These are phyloP conservation scores for Naganishia vaughanmartiniae DNA, from an alignment of 768 basidiomycete species.

Conservation along the genomic window DNA sequence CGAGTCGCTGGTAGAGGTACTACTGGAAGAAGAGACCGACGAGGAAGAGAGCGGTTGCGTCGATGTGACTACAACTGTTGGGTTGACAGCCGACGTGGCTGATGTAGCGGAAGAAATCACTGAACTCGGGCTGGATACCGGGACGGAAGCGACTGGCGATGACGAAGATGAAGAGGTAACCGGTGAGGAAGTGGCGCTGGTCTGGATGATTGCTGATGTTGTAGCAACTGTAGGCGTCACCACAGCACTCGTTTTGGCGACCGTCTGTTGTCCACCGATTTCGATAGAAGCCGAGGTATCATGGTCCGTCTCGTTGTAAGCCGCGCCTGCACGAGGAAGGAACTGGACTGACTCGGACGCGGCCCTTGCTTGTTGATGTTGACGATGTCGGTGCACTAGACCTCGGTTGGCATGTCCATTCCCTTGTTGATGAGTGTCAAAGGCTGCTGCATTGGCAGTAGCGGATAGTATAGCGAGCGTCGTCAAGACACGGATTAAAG, in stretches of 20 bases:
- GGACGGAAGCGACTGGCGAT: neutral
- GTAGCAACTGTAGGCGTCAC: neutral
- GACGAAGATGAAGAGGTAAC: neutral
- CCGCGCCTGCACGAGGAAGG: conserved; percentile 18
- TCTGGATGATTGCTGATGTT: neutral
- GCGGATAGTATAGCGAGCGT: neutral
- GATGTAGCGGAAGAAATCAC: conserved; percentile 8
- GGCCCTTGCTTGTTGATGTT: neutral
- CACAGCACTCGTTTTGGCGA: neutral
- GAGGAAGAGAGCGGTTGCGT: neutral
- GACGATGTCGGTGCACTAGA: conserved; percentile 5
- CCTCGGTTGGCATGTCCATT: conserved; percentile 15
- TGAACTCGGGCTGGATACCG: conserved; percentile 6
- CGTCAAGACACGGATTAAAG: neutral
- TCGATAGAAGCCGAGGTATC: conserved; percentile 4
- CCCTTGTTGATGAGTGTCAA: conserved; percentile 6
- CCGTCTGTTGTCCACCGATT: conserved; percentile 15
- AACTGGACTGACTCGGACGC: neutral
- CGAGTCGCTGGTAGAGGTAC: neutral
- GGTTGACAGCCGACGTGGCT: neutral
- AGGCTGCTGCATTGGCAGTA: conserved; percentile 6
- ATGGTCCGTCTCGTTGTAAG: conserved; percentile 22
- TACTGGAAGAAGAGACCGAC: neutral
- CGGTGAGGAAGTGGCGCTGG: neutral
- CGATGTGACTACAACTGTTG: neutral